Evolutionary conservation across 805 yeast species (phyloP), one percentile per base, ranked within the genome.

Genomic region (Wickerhamomyces xylosicus): DNA sequence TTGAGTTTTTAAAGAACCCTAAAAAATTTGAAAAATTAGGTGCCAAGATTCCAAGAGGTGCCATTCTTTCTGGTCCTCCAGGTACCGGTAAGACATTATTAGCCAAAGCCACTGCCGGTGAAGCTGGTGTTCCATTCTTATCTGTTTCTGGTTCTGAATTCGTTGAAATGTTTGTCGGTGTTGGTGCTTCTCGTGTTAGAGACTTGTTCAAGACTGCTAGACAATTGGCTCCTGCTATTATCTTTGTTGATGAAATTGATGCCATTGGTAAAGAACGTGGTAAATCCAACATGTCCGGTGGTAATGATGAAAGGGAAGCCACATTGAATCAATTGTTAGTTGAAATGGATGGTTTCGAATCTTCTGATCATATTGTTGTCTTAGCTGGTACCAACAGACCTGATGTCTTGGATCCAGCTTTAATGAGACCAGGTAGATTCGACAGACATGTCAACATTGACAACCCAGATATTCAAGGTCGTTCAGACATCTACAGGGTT

Each of bases 131-230:
- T 37, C 95, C 97, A 19, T 87, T 87, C 58, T 77, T 77, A 47
- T 79, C 92, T 18, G 95, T 87, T 6, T 82, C 94, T 2, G 96
- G 95, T 51, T 85, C 95, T 13, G 96, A 87, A 58, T 87, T 87
- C 49, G 94, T 86, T n/a, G 95, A 87, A 60, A 87, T 87, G 95
- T 87, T 85, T 67, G 94, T 85, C 17, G 96, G 96, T 63, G 95
- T 87, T 19, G 96, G 96, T 64, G 95, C 96, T 4, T 79, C 90
- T 3, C 73, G 97, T 59, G 97, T 87, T 33, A 83, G 97, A 59
- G 96, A 89, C 56, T 69, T 87, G 54, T 87, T 87, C 65, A 80
- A 82, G 56, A 83, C 85, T 35, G 97, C 96, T 15, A 72, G 95
- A 53, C 83, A 82, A 46, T 81, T 77, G 67, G 92, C 95, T 0